Evolutionary conservation across 768 basidiomycete genomes (phyloP).

Genomic region (Mrakia gelida): DNA sequence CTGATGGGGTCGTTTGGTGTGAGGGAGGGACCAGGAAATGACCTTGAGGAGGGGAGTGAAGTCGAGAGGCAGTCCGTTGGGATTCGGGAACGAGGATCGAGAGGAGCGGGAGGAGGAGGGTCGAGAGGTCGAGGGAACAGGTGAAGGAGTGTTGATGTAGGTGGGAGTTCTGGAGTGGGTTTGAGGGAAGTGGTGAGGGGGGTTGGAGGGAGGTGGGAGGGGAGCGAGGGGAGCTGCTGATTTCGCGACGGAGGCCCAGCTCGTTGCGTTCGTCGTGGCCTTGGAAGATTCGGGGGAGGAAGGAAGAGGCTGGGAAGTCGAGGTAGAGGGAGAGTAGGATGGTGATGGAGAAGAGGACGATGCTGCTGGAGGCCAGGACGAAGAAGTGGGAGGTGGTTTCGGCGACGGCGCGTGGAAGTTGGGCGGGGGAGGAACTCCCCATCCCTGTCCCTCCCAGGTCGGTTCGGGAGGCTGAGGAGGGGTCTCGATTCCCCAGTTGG

Average conservation of each 20-base stretch:
- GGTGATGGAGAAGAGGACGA: not conserved
- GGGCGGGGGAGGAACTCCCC: not conserved
- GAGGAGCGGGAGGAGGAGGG: not conserved
- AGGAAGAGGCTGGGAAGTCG: not conserved
- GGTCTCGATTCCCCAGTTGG: not conserved
- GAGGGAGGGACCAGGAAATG: not conserved
- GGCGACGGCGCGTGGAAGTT: too few species aligned
- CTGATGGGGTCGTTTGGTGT: not conserved
- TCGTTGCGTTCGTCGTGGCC: not conserved
- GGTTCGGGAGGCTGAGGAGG: not conserved
- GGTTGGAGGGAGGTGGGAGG: not conserved
- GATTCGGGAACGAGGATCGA: too few species aligned
- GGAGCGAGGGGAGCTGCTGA: not conserved
- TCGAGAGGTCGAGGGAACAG: not conserved
- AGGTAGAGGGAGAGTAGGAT: not conserved
- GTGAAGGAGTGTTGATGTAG: not conserved
- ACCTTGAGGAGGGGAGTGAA: not conserved
- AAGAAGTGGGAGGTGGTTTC: not conserved
- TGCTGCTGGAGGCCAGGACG: not conserved
- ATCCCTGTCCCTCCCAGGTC: not conserved
- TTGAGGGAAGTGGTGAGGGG: not conserved
- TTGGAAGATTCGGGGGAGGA: not conserved
- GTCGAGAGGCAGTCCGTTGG: too few species aligned
- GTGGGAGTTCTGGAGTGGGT: not conserved
- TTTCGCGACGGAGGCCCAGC: not conserved